phyloP scores from a whole-genome alignment of 495 filamentous ascomycete species.

The Hypoxylon intermedium region DNA sequence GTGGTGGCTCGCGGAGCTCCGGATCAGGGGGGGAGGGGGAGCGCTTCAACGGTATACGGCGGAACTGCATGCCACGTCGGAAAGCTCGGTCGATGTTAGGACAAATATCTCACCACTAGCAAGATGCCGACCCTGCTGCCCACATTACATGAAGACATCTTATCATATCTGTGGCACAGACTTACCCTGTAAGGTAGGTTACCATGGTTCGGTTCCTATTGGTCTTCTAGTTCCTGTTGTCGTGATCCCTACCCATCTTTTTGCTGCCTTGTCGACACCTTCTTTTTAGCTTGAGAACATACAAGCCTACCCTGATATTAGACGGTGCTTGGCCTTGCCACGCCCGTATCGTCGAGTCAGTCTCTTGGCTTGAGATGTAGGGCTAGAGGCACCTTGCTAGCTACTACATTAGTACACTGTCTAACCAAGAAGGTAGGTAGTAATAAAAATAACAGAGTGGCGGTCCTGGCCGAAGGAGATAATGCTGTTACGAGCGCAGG shows the following conservation, averaged over 20 bases:
- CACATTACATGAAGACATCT: background rate
- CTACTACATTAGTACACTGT: background rate
- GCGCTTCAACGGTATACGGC: constrained; percentile 17
- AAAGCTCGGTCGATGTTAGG: constrained; percentile 19
- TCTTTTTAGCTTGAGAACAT: background rate
- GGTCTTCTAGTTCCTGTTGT: constrained; percentile 7
- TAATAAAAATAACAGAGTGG: background rate
- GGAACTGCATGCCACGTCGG: constrained; percentile 13
- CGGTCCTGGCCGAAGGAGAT: constrained; percentile 10
- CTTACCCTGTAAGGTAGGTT: constrained; percentile 20
- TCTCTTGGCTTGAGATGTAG: background rate
- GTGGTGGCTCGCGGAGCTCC: constrained; percentile 26
- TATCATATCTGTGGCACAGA: background rate
- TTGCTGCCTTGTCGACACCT: background rate
- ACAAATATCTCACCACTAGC: background rate
- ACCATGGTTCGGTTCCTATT: constrained; percentile 30
- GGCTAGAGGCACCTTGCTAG: constrained; percentile 5
- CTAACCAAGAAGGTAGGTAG: constrained; percentile 2
- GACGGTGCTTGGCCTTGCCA: background rate
- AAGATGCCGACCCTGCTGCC: background rate
- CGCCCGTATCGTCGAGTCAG: constrained; percentile 6
- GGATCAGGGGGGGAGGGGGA: no score
- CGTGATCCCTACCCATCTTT: constrained; percentile 2
- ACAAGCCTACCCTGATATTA: background rate
- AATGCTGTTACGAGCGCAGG: background rate